A percentile compares a stretch with the other conserved stretches of the same genome.
phyloP scores from a whole-genome alignment of 192 early-diverging fungal genomes.

The Umbelopsis isabellina region DNA sequence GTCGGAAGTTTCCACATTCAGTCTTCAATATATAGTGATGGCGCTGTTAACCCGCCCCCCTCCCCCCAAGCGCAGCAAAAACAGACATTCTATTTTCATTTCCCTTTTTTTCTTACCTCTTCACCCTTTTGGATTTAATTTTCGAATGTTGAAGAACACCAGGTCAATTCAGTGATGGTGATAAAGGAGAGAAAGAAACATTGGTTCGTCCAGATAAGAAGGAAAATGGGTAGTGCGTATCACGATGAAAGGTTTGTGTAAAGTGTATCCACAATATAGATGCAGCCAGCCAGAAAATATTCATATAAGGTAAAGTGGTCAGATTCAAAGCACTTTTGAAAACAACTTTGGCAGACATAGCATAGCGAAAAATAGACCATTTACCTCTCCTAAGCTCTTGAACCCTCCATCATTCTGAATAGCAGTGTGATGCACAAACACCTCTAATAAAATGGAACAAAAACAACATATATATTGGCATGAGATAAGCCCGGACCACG shows the following conservation, averaged over 20 bases:
- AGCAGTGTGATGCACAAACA: conserved; percentile 81
- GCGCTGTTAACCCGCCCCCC: not conserved
- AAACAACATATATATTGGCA: not conserved
- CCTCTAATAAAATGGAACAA: conserved; percentile 35
- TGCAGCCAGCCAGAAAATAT: conserved; percentile 12
- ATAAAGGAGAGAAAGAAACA: not conserved
- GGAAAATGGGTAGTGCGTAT: not conserved
- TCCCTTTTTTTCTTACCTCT: conserved; percentile 39
- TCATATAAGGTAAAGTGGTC: conserved; percentile 18
- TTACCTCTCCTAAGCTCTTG: conserved; percentile 73
- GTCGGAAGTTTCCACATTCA: conserved; percentile 20
- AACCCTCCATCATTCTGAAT: conserved; percentile 78
- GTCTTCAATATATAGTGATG: not conserved
- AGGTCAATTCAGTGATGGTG: not conserved
- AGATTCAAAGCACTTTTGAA: not conserved
- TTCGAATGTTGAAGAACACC: not conserved
- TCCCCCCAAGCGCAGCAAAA: conserved; percentile 18
- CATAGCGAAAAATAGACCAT: not conserved
- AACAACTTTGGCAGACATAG: too few relatives aligned
- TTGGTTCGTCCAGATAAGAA: not conserved
- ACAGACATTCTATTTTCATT: not conserved
- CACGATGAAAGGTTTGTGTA: not conserved
- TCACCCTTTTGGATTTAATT: conserved; percentile 44
- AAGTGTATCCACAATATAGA: not conserved
- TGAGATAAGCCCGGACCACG: not conserved